Percentiles rank a stretch among this genome's conserved stretches.
Conservation (phyloP, 1,284 basidiomycete species). For the Rhodofomes roseus region DNA sequence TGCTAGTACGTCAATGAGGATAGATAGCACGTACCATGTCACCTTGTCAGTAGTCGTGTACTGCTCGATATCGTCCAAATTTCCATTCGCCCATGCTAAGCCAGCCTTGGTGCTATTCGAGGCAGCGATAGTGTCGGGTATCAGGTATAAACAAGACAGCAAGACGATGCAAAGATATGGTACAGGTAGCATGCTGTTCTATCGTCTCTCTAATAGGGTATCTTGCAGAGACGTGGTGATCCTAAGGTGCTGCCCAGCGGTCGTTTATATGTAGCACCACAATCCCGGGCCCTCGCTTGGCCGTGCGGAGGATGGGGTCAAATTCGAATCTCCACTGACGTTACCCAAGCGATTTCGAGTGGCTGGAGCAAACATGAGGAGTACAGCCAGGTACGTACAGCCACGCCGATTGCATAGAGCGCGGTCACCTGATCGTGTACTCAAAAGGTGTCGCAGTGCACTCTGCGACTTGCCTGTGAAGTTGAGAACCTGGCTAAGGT, state of each 20-base stretch:
- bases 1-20: neutral
- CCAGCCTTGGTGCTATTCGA: constrained; percentile 25
- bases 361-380: neutral
- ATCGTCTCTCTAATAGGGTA: neutral
- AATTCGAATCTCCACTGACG: neutral
- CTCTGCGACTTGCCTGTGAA: too few species aligned
- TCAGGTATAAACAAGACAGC: neutral
- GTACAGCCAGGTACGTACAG: neutral
- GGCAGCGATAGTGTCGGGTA: neutral
- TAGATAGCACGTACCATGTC: constrained; percentile 24
- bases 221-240: neutral
- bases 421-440: neutral
- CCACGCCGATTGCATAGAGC: neutral
- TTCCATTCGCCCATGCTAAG: constrained; percentile 32
- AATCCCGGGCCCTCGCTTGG: neutral
- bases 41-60: constrained; percentile 29
- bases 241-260: neutral
- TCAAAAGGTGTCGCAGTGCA: too few species aligned
- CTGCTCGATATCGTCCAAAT: constrained; percentile 23
- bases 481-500: too few species aligned
- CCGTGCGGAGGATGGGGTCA: neutral
- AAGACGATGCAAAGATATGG: neutral
- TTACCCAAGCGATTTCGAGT: neutral
- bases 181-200: neutral
- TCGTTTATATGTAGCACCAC: neutral